These are phyloP conservation scores for Beauveria caledonica DNA, from an alignment of 2,329 filamentous ascomycete genomes.

Conservation along the genomic window DNA sequence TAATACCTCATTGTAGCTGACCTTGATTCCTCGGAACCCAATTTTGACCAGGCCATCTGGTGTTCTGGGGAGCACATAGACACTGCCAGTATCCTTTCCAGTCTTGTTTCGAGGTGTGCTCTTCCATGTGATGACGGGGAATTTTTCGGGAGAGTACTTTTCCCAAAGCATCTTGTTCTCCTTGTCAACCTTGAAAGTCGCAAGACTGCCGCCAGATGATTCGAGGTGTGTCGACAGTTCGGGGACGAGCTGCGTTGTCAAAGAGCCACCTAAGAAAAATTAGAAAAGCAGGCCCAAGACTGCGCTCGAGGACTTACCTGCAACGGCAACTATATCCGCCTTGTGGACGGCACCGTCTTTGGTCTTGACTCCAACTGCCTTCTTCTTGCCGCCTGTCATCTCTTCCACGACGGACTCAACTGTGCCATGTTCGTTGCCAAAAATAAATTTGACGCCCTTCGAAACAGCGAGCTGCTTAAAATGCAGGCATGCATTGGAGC, in stretches of 20 bases:
- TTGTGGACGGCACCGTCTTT: conserved; percentile 16
- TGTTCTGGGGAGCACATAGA: conserved; percentile 23
- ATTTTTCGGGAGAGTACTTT: conserved; percentile 25
- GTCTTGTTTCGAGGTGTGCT: conserved; percentile 18
- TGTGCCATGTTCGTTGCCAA: conserved; percentile 19
- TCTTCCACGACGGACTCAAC: conserved; percentile 18
- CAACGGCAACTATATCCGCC: conserved; percentile 18
- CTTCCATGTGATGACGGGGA: conserved; percentile 26
- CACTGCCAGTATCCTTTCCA: conserved; percentile 23
- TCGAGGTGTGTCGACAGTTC: conserved; percentile 22
- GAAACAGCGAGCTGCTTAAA: conserved; percentile 15
- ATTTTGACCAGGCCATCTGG: conserved; percentile 21
- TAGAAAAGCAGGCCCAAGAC: not conserved
- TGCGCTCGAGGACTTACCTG: conserved; percentile 14
- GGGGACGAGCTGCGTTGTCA: conserved; percentile 23
- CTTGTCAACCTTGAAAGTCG: conserved; percentile 21
- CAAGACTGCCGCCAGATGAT: conserved; percentile 22
- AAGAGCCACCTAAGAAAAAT: conserved; percentile 20
- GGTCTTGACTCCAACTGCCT: conserved; percentile 15
- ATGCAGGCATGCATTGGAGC: conserved; percentile 17
- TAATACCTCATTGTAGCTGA: not conserved
- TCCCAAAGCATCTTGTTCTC: conserved; percentile 20
- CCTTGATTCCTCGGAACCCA: conserved; percentile 23
- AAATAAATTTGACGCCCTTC: conserved; percentile 19
- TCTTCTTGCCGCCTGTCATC: conserved; percentile 11